A percentile compares a stretch with the other conserved stretches of the same genome.
Evolutionary conservation across 495 filamentous ascomycete genomes (phyloP).

Genomic region (Lindgomyces ingoldianus): DNA sequence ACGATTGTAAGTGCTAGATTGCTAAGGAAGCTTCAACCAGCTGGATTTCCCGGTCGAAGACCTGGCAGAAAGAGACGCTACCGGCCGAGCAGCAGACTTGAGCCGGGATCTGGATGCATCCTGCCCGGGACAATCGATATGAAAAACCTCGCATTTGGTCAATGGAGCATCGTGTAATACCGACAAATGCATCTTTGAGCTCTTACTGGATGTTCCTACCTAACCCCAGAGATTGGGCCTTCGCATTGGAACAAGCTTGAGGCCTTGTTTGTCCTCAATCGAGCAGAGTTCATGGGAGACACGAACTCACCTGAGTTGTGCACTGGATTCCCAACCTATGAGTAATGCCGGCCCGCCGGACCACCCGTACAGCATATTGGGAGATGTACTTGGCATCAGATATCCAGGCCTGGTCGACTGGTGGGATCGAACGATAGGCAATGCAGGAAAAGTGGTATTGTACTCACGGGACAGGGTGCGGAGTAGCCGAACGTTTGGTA

Average conservation of each 20-base stretch:
- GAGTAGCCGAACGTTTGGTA: conserved; percentile 21
- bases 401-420: conserved; percentile 23
- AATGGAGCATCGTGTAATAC: conserved; percentile 6
- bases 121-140: conserved; percentile 29
- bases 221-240: conserved; percentile 14
- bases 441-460: conserved; percentile 6
- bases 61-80: conserved; percentile 2
- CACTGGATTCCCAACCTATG: conserved; percentile 23
- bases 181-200: not conserved
- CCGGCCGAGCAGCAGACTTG: conserved; percentile 9
- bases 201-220: conserved; percentile 2
- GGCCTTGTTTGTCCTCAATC: not conserved
- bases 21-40: conserved; percentile 1
- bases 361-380: conserved; percentile 36
- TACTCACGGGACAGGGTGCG: conserved; percentile 5
- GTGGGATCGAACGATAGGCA: conserved; percentile 20
- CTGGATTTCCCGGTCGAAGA: conserved; percentile 13
- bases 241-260: conserved; percentile 7
- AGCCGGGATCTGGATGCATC: conserved; percentile 17
- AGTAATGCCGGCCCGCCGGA: conserved; percentile 35
- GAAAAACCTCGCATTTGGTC: conserved; percentile 7
- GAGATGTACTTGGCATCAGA: conserved; percentile 20
- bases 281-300: conserved; percentile 24
- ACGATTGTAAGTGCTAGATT: not conserved
- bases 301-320: conserved; percentile 31